phyloP scores from a whole-genome alignment of 129 eudicot genomes.

The Artemisia tridentata region DNA sequence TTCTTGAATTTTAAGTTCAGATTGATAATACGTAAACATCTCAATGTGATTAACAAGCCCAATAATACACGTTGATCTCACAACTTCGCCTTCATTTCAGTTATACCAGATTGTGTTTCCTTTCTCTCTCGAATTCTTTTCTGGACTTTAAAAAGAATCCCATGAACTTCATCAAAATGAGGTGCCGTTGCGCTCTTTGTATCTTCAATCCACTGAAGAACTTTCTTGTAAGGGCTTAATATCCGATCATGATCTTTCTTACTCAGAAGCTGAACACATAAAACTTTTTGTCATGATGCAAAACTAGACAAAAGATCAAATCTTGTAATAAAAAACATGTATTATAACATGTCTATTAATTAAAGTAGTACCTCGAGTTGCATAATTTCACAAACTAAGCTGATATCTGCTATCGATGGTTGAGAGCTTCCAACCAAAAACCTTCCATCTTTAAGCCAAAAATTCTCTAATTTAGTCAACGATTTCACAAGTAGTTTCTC shows the following conservation, averaged over 20 bases:
- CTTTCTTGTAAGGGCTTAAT: conserved; percentile 64
- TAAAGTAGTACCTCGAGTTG: conserved; percentile 59
- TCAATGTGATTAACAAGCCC: background rate
- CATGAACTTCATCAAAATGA: conserved; percentile 68
- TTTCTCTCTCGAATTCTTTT: conserved; percentile 37
- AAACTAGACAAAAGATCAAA: no score
- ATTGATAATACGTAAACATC: background rate
- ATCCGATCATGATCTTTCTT: conserved; percentile 48
- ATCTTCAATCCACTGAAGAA: conserved; percentile 73
- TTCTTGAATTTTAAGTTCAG: background rate
- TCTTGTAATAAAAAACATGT: background rate
- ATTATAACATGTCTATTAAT: background rate
- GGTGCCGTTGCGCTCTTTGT: conserved; percentile 56
- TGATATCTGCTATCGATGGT: conserved; percentile 87
- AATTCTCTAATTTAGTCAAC: conserved; percentile 51
- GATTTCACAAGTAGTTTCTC: conserved; percentile 44
- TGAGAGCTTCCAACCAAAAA: conserved; percentile 60
- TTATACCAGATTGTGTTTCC: conserved; percentile 9
- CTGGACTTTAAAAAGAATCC: conserved; percentile 30
- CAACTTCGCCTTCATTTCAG: conserved; percentile 31
- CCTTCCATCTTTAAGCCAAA: conserved; percentile 64
- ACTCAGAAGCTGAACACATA: conserved; percentile 39
- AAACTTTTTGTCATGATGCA: no score
- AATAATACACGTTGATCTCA: background rate
- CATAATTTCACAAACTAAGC: conserved; percentile 79